Evolutionary conservation across 73 alveolate genomes (phyloP).

Genomic region (Paraurostyla sp.): DNA sequence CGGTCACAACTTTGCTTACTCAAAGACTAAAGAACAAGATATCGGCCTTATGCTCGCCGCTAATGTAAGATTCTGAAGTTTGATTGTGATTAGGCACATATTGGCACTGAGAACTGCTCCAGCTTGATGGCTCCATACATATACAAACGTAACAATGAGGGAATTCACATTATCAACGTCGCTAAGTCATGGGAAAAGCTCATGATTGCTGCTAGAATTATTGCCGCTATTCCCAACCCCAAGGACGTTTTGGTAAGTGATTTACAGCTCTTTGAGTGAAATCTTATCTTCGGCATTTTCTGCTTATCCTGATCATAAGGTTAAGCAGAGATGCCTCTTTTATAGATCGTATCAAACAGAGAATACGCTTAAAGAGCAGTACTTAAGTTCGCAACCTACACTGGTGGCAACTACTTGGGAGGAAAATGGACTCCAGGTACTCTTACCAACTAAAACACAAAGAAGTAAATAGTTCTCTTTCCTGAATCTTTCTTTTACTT

Average conservation of each 20-base stretch:
- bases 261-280: not conserved
- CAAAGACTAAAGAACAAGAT: constrained; percentile 69
- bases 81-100: constrained; percentile 65
- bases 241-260: constrained; percentile 81
- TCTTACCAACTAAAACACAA: constrained; percentile 85
- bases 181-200: constrained; percentile 93
- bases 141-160: constrained; percentile 82
- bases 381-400: constrained; percentile 95
- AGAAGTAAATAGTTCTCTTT: constrained; percentile 61
- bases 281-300: constrained; percentile 37
- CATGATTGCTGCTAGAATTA: constrained; percentile 91
- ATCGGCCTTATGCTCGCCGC: constrained; percentile 67
- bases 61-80: not conserved
- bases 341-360: constrained; percentile 83
- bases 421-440: constrained; percentile 99
- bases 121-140: constrained; percentile 84
- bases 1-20: constrained; percentile 59
- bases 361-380: constrained; percentile 97
- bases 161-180: constrained; percentile 83
- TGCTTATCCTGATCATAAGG: constrained; percentile 48
- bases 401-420: constrained; percentile 91
- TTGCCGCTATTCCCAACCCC: constrained; percentile 91
- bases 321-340: constrained; percentile 37
- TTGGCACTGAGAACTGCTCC: constrained; percentile 86
- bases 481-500: constrained; percentile 44